Conservation (phyloP, 352 stramenopile genomes). For the Phytophthora sp. region DNA sequence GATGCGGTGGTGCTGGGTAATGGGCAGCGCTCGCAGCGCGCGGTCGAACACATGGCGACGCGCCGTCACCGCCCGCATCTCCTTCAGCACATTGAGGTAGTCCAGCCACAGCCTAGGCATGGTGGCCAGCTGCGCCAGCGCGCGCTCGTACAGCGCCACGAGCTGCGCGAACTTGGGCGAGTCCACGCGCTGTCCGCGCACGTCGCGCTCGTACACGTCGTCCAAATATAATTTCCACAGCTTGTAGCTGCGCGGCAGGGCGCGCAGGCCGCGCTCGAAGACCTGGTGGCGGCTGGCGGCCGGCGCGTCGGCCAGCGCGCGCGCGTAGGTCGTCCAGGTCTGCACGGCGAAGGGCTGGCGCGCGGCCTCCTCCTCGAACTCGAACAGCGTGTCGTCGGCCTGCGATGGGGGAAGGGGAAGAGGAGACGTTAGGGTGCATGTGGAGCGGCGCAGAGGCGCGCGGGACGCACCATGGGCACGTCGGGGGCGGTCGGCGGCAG, state of each 20-base stretch:
- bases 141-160: slow-evolving; percentile 83
- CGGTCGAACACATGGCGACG: slow-evolving; percentile 94
- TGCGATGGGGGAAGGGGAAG: neutral
- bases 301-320: slow-evolving; percentile 32
- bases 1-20: slow-evolving; percentile 98
- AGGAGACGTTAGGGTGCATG: neutral
- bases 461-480: slow-evolving; percentile 21
- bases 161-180: slow-evolving; percentile 44
- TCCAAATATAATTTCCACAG: slow-evolving; percentile 93
- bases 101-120: slow-evolving; percentile 98
- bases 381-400: slow-evolving; percentile 35
- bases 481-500: slow-evolving; percentile 11
- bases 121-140: slow-evolving; percentile 92
- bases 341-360: slow-evolving; percentile 88
- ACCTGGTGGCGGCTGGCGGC: slow-evolving; percentile 49
- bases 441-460: neutral
- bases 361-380: slow-evolving; percentile 86
- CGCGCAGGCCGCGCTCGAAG: slow-evolving; percentile 88
- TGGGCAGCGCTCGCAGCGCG: slow-evolving; percentile 94
- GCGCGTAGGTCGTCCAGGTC: slow-evolving; percentile 81
- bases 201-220: slow-evolving; percentile 63
- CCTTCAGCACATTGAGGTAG: slow-evolving; percentile 82
- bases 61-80: slow-evolving; percentile 79
- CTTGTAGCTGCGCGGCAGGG: slow-evolving; percentile 94
- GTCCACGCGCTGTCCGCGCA: slow-evolving; percentile 76